phyloP scores from a whole-genome alignment of 768 basidiomycete genomes.

The Tricholoma furcatifolium region DNA sequence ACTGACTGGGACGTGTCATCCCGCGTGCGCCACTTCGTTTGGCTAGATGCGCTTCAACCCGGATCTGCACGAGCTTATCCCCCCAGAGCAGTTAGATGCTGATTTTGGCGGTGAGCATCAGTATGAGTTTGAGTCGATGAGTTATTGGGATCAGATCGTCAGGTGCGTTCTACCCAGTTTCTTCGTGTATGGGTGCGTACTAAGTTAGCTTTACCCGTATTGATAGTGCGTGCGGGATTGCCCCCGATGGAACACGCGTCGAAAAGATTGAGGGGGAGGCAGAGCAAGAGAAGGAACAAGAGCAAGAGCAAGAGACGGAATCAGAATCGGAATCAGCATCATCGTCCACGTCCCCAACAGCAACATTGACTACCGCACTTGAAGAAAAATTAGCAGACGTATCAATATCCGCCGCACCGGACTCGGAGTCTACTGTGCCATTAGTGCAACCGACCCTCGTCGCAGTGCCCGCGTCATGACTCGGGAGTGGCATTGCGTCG shows the following conservation, averaged over 20 bases:
- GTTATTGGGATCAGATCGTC: conserved; percentile 79
- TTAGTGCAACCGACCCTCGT: conserved; percentile 5
- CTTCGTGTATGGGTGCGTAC: background rate
- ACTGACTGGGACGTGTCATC: background rate
- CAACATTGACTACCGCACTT: conserved; percentile 7
- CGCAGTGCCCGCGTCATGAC: background rate
- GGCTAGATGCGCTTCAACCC: conserved; percentile 87
- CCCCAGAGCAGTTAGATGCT: conserved; percentile 71
- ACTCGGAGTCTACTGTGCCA: background rate
- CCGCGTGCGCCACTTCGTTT: background rate
- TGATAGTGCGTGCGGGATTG: conserved; percentile 52
- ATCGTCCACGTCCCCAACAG: background rate
- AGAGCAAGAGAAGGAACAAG: no score
- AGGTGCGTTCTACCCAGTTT: conserved; percentile 43
- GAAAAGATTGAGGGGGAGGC: conserved; percentile 15
- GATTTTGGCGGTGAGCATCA: conserved; percentile 80
- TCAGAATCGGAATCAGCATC: background rate
- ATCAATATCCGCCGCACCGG: background rate
- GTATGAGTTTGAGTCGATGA: conserved; percentile 69
- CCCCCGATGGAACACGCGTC: conserved; percentile 52
- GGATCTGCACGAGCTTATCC: conserved; percentile 72
- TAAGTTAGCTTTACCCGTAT: conserved; percentile 1
- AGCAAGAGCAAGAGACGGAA: no score
- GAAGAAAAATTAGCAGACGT: conserved; percentile 10
- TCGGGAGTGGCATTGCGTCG: no score